Percentiles rank a stretch among this genome's conserved stretches.
Evolutionary conservation across 306 rosid genomes (phyloP).

Genomic region (Glycine tomentella): DNA sequence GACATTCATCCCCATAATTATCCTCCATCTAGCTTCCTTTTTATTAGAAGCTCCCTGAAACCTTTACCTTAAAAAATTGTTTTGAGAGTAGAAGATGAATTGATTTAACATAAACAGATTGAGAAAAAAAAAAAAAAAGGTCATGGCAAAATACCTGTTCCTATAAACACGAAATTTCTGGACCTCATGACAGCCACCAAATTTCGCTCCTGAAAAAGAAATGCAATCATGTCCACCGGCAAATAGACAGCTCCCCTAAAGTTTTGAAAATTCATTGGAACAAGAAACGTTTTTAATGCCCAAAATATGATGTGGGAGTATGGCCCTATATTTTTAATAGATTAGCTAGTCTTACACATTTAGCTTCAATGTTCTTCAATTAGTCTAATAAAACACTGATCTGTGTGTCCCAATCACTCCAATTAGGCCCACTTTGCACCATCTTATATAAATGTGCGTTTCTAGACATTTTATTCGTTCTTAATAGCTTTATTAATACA

Average conservation of each 20-base stretch:
- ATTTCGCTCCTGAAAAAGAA: slow-evolving; percentile 76
- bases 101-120: slow-evolving; percentile 16
- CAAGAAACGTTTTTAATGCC: slow-evolving; percentile 7
- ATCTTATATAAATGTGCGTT: slow-evolving; percentile 14
- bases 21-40: slow-evolving; percentile 18
- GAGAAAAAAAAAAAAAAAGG: background rate
- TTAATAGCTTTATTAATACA: slow-evolving; percentile 2
- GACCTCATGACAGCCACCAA: slow-evolving; percentile 82
- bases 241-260: slow-evolving; percentile 23
- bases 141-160: slow-evolving; percentile 68
- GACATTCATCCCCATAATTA: slow-evolving; percentile 6
- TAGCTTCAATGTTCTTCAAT: slow-evolving; percentile 26
- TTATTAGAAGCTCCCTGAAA: slow-evolving; percentile 7
- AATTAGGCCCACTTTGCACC: background rate
- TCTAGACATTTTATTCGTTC: slow-evolving; percentile 3
- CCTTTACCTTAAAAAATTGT: slow-evolving; percentile 3
- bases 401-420: background rate
- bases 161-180: slow-evolving; percentile 77
- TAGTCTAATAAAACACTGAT: background rate
- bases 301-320: slow-evolving; percentile 5
- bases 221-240: slow-evolving; percentile 34
- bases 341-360: slow-evolving; percentile 15
- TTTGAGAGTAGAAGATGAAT: slow-evolving; percentile 30
- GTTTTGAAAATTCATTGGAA: slow-evolving; percentile 10
- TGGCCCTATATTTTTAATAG: slow-evolving; percentile 6